Percentiles rank a stretch among this genome's conserved stretches.
phyloP scores from a whole-genome alignment of 768 basidiomycete species.

The Suillus discolor region DNA sequence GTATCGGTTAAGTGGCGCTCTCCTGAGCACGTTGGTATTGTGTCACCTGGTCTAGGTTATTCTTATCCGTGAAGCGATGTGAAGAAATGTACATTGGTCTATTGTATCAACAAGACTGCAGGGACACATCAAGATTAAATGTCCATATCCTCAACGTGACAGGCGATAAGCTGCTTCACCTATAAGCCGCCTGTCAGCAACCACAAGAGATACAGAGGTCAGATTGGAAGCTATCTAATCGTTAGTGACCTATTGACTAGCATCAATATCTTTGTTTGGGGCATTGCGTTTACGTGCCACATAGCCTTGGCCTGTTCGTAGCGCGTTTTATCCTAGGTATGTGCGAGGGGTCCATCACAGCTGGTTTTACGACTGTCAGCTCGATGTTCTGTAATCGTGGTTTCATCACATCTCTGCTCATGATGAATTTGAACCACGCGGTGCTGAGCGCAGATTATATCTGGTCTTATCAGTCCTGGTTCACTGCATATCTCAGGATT shows the following conservation, averaged over 20 bases:
- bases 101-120: neutral
- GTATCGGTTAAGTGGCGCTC: neutral
- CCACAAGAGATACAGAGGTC: neutral
- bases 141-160: neutral
- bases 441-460: constrained; percentile 62
- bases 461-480: constrained; percentile 71
- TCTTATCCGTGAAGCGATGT: neutral
- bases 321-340: constrained; percentile 68
- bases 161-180: neutral
- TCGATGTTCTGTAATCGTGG: constrained; percentile 66
- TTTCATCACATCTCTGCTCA: neutral
- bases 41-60: neutral
- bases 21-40: neutral
- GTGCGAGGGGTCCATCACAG: constrained; percentile 73
- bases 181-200: neutral
- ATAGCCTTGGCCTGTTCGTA: constrained; percentile 67
- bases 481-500: constrained; percentile 58
- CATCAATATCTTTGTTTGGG: constrained; percentile 70
- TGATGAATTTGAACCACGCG: constrained; percentile 3
- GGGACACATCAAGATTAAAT: neutral
- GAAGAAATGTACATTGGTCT: neutral
- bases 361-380: constrained; percentile 76
- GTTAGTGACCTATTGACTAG: constrained; percentile 31
- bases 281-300: constrained; percentile 57
- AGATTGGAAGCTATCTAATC: neutral